A percentile compares a stretch with the other conserved stretches of the same genome.
These are phyloP conservation scores for Aureobasidium leucospermi DNA, from an alignment of 2,329 filamentous ascomycete species.

Conservation along the genomic window DNA sequence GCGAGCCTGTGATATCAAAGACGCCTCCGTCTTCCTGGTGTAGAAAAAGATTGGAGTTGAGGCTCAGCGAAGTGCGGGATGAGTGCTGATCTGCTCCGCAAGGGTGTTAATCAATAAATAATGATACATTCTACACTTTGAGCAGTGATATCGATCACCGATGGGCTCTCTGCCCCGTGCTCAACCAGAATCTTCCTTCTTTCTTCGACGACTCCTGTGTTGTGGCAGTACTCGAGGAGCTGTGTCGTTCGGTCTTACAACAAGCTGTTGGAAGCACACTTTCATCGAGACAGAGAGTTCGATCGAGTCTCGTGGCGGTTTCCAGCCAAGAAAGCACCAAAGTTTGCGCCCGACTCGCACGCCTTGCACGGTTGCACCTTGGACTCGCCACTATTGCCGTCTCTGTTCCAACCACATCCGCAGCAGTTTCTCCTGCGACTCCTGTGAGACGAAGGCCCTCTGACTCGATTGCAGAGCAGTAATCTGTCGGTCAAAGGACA, in stretches of 20 bases:
- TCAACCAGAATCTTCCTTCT: slow-evolving; percentile 4
- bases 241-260: too few relatives aligned
- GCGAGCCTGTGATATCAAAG: background rate
- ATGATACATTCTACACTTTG: background rate
- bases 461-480: background rate
- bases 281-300: too few relatives aligned
- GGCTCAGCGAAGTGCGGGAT: background rate
- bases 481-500: too few relatives aligned
- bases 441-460: too few relatives aligned
- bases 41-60: background rate
- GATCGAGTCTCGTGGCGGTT: too few relatives aligned
- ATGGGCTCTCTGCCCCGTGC: slow-evolving; percentile 8
- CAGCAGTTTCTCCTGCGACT: too few relatives aligned
- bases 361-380: too few relatives aligned
- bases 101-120: background rate
- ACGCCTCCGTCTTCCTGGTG: background rate
- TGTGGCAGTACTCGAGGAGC: background rate
- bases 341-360: too few relatives aligned
- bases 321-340: too few relatives aligned
- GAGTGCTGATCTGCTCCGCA: slow-evolving; percentile 1
- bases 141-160: background rate
- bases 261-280: background rate
- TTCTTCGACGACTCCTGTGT: background rate
- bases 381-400: too few relatives aligned
- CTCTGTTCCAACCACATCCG: too few relatives aligned